Conservation (phyloP, 352 stramenopile species). For the Globisporangium spinosum region DNA sequence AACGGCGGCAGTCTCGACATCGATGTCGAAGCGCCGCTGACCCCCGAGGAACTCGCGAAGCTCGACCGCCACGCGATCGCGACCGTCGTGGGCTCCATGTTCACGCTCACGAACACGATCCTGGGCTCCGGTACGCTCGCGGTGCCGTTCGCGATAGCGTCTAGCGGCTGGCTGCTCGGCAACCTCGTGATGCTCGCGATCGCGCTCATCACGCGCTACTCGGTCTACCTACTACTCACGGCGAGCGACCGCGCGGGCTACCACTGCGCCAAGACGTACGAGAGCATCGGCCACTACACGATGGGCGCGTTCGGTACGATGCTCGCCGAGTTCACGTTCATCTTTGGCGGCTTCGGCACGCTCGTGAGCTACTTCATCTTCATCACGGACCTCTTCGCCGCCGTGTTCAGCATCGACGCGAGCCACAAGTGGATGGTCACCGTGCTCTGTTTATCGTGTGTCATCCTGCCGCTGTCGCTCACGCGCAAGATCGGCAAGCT, state of each 20-base stretch:
- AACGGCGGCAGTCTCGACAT: constrained; percentile 5
- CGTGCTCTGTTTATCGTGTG: constrained; percentile 26
- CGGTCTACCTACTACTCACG: constrained; percentile 57
- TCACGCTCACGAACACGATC: constrained; percentile 78
- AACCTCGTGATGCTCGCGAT: constrained; percentile 68
- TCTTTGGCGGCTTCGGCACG: constrained; percentile 78
- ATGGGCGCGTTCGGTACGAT: constrained; percentile 57
- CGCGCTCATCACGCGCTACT: constrained; percentile 75
- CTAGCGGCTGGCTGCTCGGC: constrained; percentile 64
- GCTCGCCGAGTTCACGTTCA: constrained; percentile 79
- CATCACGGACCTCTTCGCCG: constrained; percentile 64
- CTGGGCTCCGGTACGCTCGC: constrained; percentile 68
- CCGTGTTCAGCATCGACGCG: constrained; percentile 33
- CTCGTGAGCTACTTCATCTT: constrained; percentile 84
- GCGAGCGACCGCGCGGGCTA: constrained; percentile 58
- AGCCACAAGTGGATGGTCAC: constrained; percentile 58
- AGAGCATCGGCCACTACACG: constrained; percentile 68
- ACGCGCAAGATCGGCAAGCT: constrained; percentile 58
- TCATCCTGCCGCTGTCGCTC: constrained; percentile 63
- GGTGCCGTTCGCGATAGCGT: constrained; percentile 68
- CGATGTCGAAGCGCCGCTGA: constrained; percentile 15
- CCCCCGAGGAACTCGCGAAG: constrained; percentile 19
- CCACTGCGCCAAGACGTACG: constrained; percentile 70
- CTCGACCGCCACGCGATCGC: constrained; percentile 32
- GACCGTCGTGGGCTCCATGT: constrained; percentile 62